Evolutionary conservation across 2,329 filamentous ascomycete species (phyloP).

Genomic region (Clarireedia sp.): DNA sequence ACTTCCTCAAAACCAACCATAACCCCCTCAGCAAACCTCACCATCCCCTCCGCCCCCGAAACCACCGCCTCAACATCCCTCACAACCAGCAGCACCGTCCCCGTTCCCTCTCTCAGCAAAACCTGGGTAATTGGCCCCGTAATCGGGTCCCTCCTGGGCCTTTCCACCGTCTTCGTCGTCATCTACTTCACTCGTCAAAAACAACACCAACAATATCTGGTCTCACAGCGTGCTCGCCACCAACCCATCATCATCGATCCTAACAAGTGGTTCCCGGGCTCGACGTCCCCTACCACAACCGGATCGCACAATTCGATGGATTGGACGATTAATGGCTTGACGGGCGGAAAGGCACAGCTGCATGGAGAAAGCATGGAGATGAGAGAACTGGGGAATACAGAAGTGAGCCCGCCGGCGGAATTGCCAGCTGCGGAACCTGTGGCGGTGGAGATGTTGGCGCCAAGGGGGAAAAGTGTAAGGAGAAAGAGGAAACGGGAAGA

Average conservation of each 20-base stretch:
- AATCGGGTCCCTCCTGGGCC: conserved; percentile 20
- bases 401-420: conserved; percentile 17
- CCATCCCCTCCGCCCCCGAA: not conserved
- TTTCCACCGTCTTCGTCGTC: conserved; percentile 21
- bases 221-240: not conserved
- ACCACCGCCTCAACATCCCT: not conserved
- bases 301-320: not conserved
- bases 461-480: conserved; percentile 5
- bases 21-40: not conserved
- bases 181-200: conserved; percentile 23
- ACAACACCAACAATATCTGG: conserved; percentile 7
- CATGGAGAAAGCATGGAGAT: conserved; percentile 16
- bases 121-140: conserved; percentile 24
- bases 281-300: not conserved
- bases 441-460: conserved; percentile 18
- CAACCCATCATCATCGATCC: not conserved
- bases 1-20: not conserved
- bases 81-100: not conserved
- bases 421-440: conserved; percentile 23
- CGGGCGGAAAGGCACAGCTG: conserved; percentile 15
- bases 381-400: conserved; percentile 18
- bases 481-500: not conserved
- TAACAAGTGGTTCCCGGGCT: conserved; percentile 1
- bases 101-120: conserved; percentile 11
- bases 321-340: conserved; percentile 9